Percentiles rank a stretch among this genome's conserved stretches.
Evolutionary conservation across 2,329 filamentous ascomycete species (phyloP).

Genomic region (Diplodia scrobiculata): DNA sequence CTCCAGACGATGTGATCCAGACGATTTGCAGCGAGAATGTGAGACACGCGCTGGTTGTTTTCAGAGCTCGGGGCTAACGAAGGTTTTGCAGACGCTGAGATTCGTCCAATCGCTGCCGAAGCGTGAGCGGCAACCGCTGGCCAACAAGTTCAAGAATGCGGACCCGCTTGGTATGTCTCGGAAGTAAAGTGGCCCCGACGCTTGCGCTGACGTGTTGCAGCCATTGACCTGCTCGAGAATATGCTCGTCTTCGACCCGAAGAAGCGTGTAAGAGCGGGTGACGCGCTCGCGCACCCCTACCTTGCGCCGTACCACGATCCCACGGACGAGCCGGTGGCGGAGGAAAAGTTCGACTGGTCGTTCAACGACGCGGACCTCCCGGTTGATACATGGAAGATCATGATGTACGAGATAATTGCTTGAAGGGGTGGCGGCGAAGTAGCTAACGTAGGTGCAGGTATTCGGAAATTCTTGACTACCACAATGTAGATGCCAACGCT

Average conservation of each 20-base stretch:
- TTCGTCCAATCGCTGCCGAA: conserved; percentile 98
- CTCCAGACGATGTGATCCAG: conserved; percentile 96
- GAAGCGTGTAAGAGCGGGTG: conserved; percentile 83
- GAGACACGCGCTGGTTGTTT: conserved; percentile 43
- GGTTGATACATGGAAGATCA: conserved; percentile 99
- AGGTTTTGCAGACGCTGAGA: conserved; percentile 70
- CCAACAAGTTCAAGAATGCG: conserved; percentile 91
- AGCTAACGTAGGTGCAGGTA: conserved; percentile 64
- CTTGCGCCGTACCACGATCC: conserved; percentile 96
- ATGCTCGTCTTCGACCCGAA: conserved; percentile 99
- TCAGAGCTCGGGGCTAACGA: conserved; percentile 33
- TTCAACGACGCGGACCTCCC: conserved; percentile 98
- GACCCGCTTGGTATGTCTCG: conserved; percentile 72
- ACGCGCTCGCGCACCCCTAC: conserved; percentile 88
- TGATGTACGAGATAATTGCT: conserved; percentile 74
- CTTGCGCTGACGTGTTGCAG: conserved; percentile 48
- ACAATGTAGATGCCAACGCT: conserved; percentile 72
- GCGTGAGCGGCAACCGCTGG: conserved; percentile 82
- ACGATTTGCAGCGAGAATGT: conserved; percentile 98
- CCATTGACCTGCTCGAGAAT: conserved; percentile 87
- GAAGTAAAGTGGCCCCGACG: neutral
- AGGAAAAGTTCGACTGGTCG: conserved; percentile 99
- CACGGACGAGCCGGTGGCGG: conserved; percentile 89
- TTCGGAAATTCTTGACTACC: conserved; percentile 97
- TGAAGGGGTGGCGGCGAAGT: neutral